Evolutionary conservation across 1,139 yeast genomes (phyloP).

Genomic region (Diutina ranongensis): DNA sequence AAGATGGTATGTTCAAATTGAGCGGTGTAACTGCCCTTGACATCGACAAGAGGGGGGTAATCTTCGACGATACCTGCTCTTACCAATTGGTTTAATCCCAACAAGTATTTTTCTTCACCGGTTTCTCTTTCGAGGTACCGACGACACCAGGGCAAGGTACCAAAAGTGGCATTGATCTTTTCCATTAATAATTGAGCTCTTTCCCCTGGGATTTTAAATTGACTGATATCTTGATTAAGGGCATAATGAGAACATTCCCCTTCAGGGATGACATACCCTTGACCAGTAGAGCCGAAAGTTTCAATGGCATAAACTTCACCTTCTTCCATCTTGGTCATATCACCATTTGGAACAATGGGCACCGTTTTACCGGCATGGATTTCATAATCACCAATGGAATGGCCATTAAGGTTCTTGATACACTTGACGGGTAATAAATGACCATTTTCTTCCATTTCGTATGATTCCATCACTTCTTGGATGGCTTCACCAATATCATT

Average conservation of each 20-base stretch:
- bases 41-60: slow-evolving; percentile 92
- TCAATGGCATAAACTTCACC: slow-evolving; percentile 97
- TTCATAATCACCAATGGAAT: slow-evolving; percentile 69
- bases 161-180: slow-evolving; percentile 70
- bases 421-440: slow-evolving; percentile 76
- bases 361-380: slow-evolving; percentile 95
- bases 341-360: slow-evolving; percentile 90
- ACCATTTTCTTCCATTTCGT: slow-evolving; percentile 86
- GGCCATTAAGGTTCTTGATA: slow-evolving; percentile 89
- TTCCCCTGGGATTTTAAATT: slow-evolving; percentile 36
- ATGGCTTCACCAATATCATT: slow-evolving; percentile 94
- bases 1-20: slow-evolving; percentile 92
- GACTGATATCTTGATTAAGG: slow-evolving; percentile 25
- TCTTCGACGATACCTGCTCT: slow-evolving; percentile 81
- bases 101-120: slow-evolving; percentile 84
- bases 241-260: slow-evolving; percentile 97
- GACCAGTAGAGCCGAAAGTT: slow-evolving; percentile 94
- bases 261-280: slow-evolving; percentile 72
- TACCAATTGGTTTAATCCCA: slow-evolving; percentile 82
- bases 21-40: slow-evolving; percentile 82
- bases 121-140: slow-evolving; percentile 73
- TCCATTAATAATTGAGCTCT: slow-evolving; percentile 57
- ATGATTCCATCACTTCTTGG: slow-evolving; percentile 95
- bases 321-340: slow-evolving; percentile 95
- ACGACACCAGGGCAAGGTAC: slow-evolving; percentile 94